A percentile compares a stretch with the other conserved stretches of the same genome.
These are phyloP conservation scores for Cyberlindnera petersonii DNA, from an alignment of 805 yeast genomes.

Conservation along the genomic window DNA sequence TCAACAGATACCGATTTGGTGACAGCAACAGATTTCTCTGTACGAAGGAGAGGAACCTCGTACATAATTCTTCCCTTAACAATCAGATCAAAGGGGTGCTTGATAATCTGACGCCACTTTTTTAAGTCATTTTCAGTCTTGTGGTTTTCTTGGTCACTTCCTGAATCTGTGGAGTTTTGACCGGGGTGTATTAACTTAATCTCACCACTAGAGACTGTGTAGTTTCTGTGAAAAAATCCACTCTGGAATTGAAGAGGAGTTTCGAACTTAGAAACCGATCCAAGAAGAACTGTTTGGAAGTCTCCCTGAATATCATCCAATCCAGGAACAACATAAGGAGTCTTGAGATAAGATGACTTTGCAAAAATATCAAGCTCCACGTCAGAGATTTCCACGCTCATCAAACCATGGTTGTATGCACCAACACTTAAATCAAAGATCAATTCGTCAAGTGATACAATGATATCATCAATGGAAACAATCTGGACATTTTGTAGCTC, in stretches of 20 bases:
- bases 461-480: constrained; percentile 58
- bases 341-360: constrained; percentile 47
- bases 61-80: constrained; percentile 80
- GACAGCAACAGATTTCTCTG: constrained; percentile 55
- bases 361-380: constrained; percentile 86
- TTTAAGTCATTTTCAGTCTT: constrained; percentile 33
- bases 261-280: constrained; percentile 62
- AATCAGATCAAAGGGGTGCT: constrained; percentile 81
- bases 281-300: constrained; percentile 65
- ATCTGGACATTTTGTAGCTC: constrained; percentile 70
- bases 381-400: constrained; percentile 57
- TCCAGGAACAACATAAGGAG: constrained; percentile 9
- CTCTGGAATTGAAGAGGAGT: constrained; percentile 74
- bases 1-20: constrained; percentile 55
- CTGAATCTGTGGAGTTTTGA: constrained; percentile 25
- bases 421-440: constrained; percentile 73
- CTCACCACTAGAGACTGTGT: constrained; percentile 58
- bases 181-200: constrained; percentile 77
- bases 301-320: constrained; percentile 15
- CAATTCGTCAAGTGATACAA: constrained; percentile 80
- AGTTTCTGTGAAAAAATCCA: constrained; percentile 64
- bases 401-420: constrained; percentile 85
- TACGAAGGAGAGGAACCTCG: constrained; percentile 58
- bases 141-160: constrained; percentile 25
- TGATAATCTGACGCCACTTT: constrained; percentile 72